A percentile compares a stretch with the other conserved stretches of the same genome.
phyloP scores from a whole-genome alignment of 208 protist genomes.

The Leishmania major region DNA sequence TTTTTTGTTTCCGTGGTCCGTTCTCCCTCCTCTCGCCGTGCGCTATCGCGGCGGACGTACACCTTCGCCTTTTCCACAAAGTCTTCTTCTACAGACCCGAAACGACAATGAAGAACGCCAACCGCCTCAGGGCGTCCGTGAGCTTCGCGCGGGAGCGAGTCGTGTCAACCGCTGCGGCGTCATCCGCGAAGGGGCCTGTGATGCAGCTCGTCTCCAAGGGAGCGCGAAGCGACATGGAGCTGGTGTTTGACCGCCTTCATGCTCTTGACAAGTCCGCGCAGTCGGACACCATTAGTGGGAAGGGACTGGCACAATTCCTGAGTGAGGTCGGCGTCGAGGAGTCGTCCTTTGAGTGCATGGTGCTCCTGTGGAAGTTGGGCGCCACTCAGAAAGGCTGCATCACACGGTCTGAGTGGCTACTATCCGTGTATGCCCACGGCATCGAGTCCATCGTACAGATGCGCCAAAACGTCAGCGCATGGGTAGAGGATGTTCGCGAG shows the following conservation, averaged over 20 bases:
- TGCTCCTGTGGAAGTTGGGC: conserved; percentile 80
- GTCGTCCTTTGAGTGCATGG: conserved; percentile 61
- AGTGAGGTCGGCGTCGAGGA: conserved; percentile 47
- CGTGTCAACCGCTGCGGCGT: background rate
- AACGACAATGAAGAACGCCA: conserved; percentile 3
- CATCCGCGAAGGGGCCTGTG: conserved; percentile 2
- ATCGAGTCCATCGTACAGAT: conserved; percentile 60
- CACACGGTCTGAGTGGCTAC: conserved; percentile 71
- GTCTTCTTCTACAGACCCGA: background rate
- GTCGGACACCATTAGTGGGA: conserved; percentile 48
- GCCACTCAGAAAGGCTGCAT: conserved; percentile 53
- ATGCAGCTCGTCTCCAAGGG: conserved; percentile 18
- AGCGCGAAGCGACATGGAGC: conserved; percentile 62
- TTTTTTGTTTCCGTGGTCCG: background rate
- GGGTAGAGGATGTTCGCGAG: conserved; percentile 54
- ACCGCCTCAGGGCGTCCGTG: background rate
- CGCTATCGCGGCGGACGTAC: background rate
- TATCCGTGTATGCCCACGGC: conserved; percentile 56
- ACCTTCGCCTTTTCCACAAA: background rate
- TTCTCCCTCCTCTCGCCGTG: background rate
- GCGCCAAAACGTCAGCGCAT: conserved; percentile 42
- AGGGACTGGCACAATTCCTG: conserved; percentile 65
- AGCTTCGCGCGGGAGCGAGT: conserved; percentile 12
- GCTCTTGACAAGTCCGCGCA: conserved; percentile 45
- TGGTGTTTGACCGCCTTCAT: conserved; percentile 54